A percentile compares a stretch with the other conserved stretches of the same genome.
These are phyloP conservation scores for Aspergillus calidoustus DNA, from an alignment of 2,329 filamentous ascomycete species.

Conservation along the genomic window DNA sequence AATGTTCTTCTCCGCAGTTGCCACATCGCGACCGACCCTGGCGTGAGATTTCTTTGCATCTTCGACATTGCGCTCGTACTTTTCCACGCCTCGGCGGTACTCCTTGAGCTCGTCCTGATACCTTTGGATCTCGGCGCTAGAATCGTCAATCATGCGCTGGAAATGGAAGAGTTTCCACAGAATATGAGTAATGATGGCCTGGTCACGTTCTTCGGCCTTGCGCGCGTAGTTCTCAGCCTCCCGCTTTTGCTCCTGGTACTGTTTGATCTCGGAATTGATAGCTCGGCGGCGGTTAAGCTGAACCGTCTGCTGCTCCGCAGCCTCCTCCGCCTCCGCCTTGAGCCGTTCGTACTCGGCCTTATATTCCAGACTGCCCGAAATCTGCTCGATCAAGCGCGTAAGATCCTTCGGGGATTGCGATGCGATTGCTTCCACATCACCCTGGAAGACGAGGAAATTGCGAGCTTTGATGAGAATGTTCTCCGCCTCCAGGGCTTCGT, in stretches of 20 bases:
- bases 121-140: constrained; percentile 84
- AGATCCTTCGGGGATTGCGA: constrained; percentile 93
- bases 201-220: constrained; percentile 87
- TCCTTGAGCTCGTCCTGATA: constrained; percentile 96
- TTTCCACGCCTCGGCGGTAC: constrained; percentile 82
- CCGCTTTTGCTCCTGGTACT: constrained; percentile 94
- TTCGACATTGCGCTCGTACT: constrained; percentile 79
- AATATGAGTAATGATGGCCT: constrained; percentile 89
- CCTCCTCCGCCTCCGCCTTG: constrained; percentile 84
- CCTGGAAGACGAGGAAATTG: constrained; percentile 98
- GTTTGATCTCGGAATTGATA: constrained; percentile 97
- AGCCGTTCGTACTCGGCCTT: constrained; percentile 91
- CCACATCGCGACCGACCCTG: constrained; percentile 74
- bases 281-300: constrained; percentile 87
- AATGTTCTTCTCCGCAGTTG: constrained; percentile 82
- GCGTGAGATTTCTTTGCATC: constrained; percentile 83
- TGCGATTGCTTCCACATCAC: constrained; percentile 95
- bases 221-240: constrained; percentile 92
- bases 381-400: constrained; percentile 93
- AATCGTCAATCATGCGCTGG: constrained; percentile 90
- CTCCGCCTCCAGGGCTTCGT: constrained; percentile 86
- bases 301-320: constrained; percentile 84
- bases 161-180: constrained; percentile 97
- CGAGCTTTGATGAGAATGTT: constrained; percentile 98
- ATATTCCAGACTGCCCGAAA: constrained; percentile 92